Evolutionary conservation across 306 rosid species (phyloP).

Genomic region (Calophaca sinica): DNA sequence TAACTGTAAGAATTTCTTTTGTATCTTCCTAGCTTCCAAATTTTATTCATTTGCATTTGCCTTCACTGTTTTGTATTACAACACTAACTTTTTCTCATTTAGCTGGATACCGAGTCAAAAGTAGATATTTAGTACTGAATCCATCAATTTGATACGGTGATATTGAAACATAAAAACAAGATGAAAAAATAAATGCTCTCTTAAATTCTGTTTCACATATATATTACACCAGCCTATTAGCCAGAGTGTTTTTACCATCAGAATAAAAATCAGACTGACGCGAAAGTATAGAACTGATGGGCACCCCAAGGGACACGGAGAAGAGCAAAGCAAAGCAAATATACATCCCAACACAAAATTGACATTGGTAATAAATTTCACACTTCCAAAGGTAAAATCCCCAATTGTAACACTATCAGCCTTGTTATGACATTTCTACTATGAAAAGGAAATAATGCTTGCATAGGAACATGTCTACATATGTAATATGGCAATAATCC

Average conservation of each 20-base stretch:
- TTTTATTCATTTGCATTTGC: slow-evolving; percentile 2
- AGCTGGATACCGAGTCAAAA: slow-evolving; percentile 1
- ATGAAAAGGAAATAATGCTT: not conserved
- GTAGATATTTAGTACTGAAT: slow-evolving; percentile 4
- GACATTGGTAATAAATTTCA: not conserved
- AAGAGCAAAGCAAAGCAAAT: not conserved
- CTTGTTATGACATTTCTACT: slow-evolving; percentile 17
- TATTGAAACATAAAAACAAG: slow-evolving; percentile 9
- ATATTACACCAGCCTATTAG: slow-evolving; percentile 14
- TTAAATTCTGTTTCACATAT: slow-evolving; percentile 22
- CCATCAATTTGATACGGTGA: not conserved
- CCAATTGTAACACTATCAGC: not conserved
- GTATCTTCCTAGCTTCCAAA: not conserved
- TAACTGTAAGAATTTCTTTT: slow-evolving; percentile 16
- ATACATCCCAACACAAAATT: slow-evolving; percentile 28
- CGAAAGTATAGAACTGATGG: slow-evolving; percentile 17
- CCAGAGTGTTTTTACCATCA: not conserved
- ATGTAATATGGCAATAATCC: slow-evolving; percentile 15
- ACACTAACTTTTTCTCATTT: not conserved
- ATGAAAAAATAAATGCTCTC: slow-evolving; percentile 6
- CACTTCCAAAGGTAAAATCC: not conserved
- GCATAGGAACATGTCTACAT: not conserved
- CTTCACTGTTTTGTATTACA: not conserved
- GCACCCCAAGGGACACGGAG: not conserved
- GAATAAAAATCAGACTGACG: slow-evolving; percentile 9